These are phyloP conservation scores for Bombardia bombarda DNA, from an alignment of 495 filamentous ascomycete genomes.

Conservation along the genomic window DNA sequence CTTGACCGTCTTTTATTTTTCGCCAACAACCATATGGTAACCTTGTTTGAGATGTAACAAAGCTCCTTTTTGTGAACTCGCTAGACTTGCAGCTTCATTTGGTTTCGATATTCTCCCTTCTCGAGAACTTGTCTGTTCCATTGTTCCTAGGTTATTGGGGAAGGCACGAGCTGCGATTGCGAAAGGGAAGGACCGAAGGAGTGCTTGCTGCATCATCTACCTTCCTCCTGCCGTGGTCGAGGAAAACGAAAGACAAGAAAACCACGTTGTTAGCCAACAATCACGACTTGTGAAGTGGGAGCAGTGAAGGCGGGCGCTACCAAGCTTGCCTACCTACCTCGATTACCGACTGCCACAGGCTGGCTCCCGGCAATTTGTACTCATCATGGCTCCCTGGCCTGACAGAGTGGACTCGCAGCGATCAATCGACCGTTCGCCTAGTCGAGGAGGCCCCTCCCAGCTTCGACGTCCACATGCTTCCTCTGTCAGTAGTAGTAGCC, in stretches of 20 bases:
- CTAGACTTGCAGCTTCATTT: not conserved
- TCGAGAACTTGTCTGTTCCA: not conserved
- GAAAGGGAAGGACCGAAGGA: not conserved
- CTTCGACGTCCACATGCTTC: slow-evolving; percentile 1
- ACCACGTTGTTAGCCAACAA: not conserved
- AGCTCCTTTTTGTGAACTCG: not conserved
- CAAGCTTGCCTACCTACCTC: not conserved
- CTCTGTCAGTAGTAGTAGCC: slow-evolving; percentile 1
- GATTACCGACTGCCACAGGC: not conserved
- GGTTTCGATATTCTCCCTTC: not conserved
- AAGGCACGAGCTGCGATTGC: not conserved
- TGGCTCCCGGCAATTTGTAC: not conserved
- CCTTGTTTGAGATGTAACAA: not conserved
- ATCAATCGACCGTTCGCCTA: too few species aligned
- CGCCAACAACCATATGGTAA: not conserved
- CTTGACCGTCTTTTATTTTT: not conserved
- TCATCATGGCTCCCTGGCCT: slow-evolving; percentile 21
- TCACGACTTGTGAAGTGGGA: not conserved
- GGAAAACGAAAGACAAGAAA: too few species aligned
- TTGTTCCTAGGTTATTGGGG: not conserved
- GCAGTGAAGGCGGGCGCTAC: too few species aligned
- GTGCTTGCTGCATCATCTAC: not conserved
- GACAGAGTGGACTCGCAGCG: slow-evolving; percentile 15
- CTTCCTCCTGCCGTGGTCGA: not conserved
- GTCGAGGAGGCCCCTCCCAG: not conserved